Evolutionary conservation across 2,329 filamentous ascomycete genomes (phyloP).

Genomic region (Talaromyces sp.): DNA sequence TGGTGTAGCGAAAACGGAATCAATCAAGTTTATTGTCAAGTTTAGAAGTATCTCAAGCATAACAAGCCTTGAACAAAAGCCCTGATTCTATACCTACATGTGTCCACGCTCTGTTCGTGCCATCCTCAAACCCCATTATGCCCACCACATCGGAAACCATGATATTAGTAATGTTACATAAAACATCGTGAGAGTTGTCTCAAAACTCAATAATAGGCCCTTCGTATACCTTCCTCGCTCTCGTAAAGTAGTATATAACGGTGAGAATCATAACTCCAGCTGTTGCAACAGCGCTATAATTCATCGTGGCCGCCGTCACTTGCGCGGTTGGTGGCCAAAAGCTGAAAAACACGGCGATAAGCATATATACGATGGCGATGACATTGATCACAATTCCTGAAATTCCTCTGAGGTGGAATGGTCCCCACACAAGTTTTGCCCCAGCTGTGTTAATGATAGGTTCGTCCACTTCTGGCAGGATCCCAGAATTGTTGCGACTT

Average conservation of each 20-base stretch:
- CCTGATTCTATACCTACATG: not conserved
- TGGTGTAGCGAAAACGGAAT: not conserved
- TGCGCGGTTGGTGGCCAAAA: constrained; percentile 44
- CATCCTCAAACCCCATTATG: not conserved
- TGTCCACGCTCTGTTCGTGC: not conserved
- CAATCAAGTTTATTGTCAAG: not conserved
- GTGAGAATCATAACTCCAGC: constrained; percentile 36
- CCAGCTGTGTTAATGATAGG: constrained; percentile 19
- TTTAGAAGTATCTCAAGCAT: not conserved
- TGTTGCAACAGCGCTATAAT: constrained; percentile 47
- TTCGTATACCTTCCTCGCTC: constrained; percentile 32
- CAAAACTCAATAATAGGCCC: constrained; percentile 26
- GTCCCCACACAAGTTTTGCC: constrained; percentile 23
- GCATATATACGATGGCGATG: constrained; percentile 42
- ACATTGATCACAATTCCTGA: constrained; percentile 43
- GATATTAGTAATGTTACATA: not conserved
- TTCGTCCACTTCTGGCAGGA: constrained; percentile 27
- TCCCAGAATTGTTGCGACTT: not conserved
- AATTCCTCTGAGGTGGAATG: constrained; percentile 36
- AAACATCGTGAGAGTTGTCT: not conserved
- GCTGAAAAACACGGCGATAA: constrained; percentile 45
- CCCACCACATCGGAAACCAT: not conserved
- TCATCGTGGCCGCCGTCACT: constrained; percentile 42
- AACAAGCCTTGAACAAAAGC: not conserved
- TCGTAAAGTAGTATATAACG: constrained; percentile 35